Conservation (phyloP, 1,284 basidiomycete genomes). For the Ganoderma boninense region DNA sequence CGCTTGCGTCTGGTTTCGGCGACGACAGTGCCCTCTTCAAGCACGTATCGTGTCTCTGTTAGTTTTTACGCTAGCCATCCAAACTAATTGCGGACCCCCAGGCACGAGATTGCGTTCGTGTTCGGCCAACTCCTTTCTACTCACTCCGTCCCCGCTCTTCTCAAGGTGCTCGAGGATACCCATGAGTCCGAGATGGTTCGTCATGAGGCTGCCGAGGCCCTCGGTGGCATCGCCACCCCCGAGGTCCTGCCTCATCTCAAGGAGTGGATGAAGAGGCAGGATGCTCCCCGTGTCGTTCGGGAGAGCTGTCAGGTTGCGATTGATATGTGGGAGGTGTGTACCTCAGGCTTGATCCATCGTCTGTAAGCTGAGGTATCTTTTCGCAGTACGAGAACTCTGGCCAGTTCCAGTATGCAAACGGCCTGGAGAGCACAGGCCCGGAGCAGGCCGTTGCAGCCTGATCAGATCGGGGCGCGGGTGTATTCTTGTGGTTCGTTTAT, state of each 20-base stretch:
- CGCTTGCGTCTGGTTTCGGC: slow-evolving; percentile 89
- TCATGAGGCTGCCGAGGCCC: slow-evolving; percentile 98
- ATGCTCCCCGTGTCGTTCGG: slow-evolving; percentile 89
- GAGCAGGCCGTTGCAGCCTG: slow-evolving; percentile 22
- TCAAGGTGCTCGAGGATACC: slow-evolving; percentile 78
- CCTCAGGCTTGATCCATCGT: neutral
- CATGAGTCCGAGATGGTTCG: slow-evolving; percentile 97
- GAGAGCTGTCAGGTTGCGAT: slow-evolving; percentile 98
- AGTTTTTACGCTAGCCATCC: neutral
- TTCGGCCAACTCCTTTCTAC: slow-evolving; percentile 96
- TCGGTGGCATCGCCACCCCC: slow-evolving; percentile 95
- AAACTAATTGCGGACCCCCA: slow-evolving; percentile 40
- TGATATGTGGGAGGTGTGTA: slow-evolving; percentile 93
- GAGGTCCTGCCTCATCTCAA: slow-evolving; percentile 89
- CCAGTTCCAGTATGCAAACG: slow-evolving; percentile 88
- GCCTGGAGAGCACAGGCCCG: slow-evolving; percentile 43
- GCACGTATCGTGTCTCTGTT: slow-evolving; percentile 56
- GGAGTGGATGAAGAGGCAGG: slow-evolving; percentile 83
- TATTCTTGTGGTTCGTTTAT: slow-evolving; percentile 17
- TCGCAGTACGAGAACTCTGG: slow-evolving; percentile 87
- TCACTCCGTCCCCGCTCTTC: slow-evolving; percentile 87
- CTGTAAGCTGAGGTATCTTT: neutral
- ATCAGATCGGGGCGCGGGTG: neutral
- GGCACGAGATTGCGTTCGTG: slow-evolving; percentile 97
- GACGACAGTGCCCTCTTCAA: slow-evolving; percentile 93